Percentiles rank a stretch among this genome's conserved stretches.
phyloP scores from a whole-genome alignment of 768 basidiomycete genomes.

The Russula earlei region DNA sequence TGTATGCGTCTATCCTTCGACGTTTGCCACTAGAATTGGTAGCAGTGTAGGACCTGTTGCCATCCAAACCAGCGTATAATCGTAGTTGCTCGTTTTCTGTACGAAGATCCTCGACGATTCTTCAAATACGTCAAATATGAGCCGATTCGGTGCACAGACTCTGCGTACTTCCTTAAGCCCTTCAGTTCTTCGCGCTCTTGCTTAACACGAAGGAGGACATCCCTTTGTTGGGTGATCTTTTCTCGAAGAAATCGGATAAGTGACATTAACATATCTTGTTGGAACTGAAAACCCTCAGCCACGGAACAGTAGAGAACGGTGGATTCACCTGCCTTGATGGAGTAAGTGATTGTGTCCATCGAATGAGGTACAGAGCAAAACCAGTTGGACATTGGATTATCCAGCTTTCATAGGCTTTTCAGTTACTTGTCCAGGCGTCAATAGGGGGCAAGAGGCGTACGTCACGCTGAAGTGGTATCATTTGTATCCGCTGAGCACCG shows the following conservation, averaged over 20 bases:
- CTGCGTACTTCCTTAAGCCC: slow-evolving; percentile 40
- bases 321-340: slow-evolving; percentile 45
- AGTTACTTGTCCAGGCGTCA: background rate
- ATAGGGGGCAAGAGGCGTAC: slow-evolving; percentile 30
- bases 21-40: slow-evolving; percentile 60
- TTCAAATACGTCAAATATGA: slow-evolving; percentile 24
- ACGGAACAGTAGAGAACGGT: background rate
- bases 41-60: slow-evolving; percentile 29
- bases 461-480: slow-evolving; percentile 65
- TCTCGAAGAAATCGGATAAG: slow-evolving; percentile 56
- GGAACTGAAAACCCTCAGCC: slow-evolving; percentile 45
- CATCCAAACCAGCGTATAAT: slow-evolving; percentile 25
- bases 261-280: slow-evolving; percentile 63
- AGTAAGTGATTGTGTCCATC: slow-evolving; percentile 55
- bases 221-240: slow-evolving; percentile 47
- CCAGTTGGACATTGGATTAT: slow-evolving; percentile 75
- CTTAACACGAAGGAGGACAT: slow-evolving; percentile 43
- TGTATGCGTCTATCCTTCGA: slow-evolving; percentile 36
- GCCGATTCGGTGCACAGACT: background rate
- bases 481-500: slow-evolving; percentile 49
- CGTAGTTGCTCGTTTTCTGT: slow-evolving; percentile 43
- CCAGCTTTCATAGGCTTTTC: slow-evolving; percentile 42
- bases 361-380: slow-evolving; percentile 54
- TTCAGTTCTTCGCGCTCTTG: slow-evolving; percentile 38
- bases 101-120: slow-evolving; percentile 40